Conservation (phyloP, 2,329 filamentous ascomycete species). For the Blastomyces parvus region DNA sequence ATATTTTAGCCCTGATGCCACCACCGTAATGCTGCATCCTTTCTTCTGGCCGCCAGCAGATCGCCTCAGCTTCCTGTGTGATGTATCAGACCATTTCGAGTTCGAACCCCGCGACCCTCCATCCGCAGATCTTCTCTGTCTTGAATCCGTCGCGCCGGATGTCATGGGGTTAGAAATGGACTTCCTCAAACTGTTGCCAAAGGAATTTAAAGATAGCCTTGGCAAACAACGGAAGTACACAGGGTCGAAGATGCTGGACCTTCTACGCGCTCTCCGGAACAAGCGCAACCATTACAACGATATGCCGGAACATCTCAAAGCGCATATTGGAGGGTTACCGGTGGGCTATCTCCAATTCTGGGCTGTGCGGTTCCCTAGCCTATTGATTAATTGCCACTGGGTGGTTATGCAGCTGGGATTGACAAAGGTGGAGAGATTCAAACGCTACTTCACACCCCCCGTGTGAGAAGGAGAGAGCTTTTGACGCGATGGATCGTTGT, state of each 20-base stretch:
- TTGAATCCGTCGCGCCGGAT: constrained; percentile 42
- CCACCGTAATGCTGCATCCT: constrained; percentile 77
- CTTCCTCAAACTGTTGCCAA: constrained; percentile 67
- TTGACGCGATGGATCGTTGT: not conserved
- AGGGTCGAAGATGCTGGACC: constrained; percentile 69
- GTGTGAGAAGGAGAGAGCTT: constrained; percentile 18
- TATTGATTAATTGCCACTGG: constrained; percentile 70
- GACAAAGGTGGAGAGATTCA: constrained; percentile 34
- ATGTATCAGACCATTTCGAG: constrained; percentile 94
- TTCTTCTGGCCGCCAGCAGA: constrained; percentile 95
- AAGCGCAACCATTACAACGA: constrained; percentile 98
- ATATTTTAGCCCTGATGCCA: constrained; percentile 53
- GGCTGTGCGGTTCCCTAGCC: constrained; percentile 65
- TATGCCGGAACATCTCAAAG: constrained; percentile 71
- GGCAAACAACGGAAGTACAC: constrained; percentile 95
- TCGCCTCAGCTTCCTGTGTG: constrained; percentile 83
- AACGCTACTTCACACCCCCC: constrained; percentile 33
- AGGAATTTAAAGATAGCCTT: constrained; percentile 76
- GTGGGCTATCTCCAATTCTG: constrained; percentile 79
- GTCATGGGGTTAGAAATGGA: constrained; percentile 53
- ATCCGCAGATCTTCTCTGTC: constrained; percentile 53
- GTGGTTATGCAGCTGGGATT: constrained; percentile 59
- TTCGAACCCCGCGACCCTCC: constrained; percentile 80
- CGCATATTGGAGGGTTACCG: constrained; percentile 61
- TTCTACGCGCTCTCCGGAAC: constrained; percentile 80